Evolutionary conservation across 2,329 filamentous ascomycete species (phyloP), one percentile per base, ranked within the genome.

Genomic region (Tolypocladium amazonense): DNA sequence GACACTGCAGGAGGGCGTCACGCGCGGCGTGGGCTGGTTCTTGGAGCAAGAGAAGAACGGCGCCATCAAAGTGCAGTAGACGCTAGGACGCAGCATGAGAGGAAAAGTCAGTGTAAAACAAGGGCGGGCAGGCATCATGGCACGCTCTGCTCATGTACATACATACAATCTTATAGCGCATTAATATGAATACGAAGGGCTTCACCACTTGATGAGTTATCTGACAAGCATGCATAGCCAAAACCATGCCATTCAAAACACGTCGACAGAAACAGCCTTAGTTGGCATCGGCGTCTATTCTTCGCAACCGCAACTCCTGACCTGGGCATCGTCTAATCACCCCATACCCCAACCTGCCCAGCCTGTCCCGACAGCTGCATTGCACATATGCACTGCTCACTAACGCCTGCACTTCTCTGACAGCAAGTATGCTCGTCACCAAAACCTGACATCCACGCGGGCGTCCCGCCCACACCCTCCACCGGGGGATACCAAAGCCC

Each of bases 1-100:
- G 58, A 76, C 78, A 50, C 74, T 92, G 60, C 80, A 86, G 62
- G 87, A 90, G 65, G 89, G 87, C 14, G 75, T 86, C 57, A 73
- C 74, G 63, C 76, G 77, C 59, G 77, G 81, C 12, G 81, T 85
- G 23, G 69, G 71, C 59, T 85, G 81, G 81, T 81, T 81, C 56
- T 62, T 83, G 58, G 80, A 81, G 62, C 76, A 83, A 67, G 78
- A 82, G 63, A 76, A 77, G 66, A 66, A 70, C 43, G 54, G 55
- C 33, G 56, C 63, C n/a, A 52, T 55, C 58, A 70, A 69, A 62
- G 65, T 66, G 38, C 69, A 60, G 45, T 59, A 35, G 50, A 37
- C 30, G 11, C 14, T 6, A 20, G 11, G 27, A 14, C 5, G 20
- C 9, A 30, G 2, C 18, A 20, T 33, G 30, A 14, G 30, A 6